Evolutionary conservation across 2,329 filamentous ascomycete genomes (phyloP), one percentile per base, ranked within the genome.

Genomic region (Aspergillus sp.): DNA sequence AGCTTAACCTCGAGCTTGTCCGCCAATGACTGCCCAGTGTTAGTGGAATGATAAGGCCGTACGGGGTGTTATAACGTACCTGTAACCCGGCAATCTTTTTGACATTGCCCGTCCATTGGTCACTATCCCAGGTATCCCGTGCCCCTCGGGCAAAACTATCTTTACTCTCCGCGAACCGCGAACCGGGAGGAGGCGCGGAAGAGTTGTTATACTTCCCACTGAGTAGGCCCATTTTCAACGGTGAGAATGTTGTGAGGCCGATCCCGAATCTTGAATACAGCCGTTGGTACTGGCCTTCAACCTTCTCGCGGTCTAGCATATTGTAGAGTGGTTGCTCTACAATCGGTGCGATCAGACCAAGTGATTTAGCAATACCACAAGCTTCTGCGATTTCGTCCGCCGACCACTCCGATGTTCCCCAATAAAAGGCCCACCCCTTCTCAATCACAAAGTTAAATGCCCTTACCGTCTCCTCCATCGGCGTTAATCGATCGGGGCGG

Each of bases 381-480:
- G 87, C 87, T 63, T 84, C 80, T 13, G 81, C 81, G 66, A 89
- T 89, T 73, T 89, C 87, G 56, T 85, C 83, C 38, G 86, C 83
- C 61, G 79, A 81, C 86, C 87, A 89, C 71, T 89, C 85, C 1
- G 84, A 88, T 0, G 86, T 89, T 49, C 85, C 87, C 86, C 86
- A 89, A 78, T 89, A 89, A 62, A 90, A 84, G 2, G 85, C 84
- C 75, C 88, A 85, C 55, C 88, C 88, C 0, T 80, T 80, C 68
- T 86, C 80, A 70, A 91, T 89, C 39, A 90, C 75, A 71, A 88
- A 79, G 77, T 89, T 89, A 76, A 90, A 89, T 39, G 86, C 86
- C 43, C 87, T 83, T 39, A 90, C 86, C 0, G 82, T 86, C 76
- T 90, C 88, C 71, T 89, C 86, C 74, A 90, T 89, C 0, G 87